phyloP scores from a whole-genome alignment of 139 green algal species.

The Nannochloris sp. region DNA sequence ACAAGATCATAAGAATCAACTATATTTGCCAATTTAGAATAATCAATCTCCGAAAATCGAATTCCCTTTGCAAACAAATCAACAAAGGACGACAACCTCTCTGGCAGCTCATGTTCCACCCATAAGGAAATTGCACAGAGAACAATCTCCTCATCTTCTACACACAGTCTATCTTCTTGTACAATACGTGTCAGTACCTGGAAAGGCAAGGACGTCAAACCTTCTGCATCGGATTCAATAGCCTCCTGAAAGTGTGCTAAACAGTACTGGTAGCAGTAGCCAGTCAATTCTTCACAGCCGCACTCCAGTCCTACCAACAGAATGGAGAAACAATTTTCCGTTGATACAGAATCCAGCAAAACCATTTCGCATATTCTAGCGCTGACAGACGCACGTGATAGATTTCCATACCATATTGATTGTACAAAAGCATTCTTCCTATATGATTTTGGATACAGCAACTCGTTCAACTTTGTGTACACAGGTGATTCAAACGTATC shows the following conservation, averaged over 20 bases:
- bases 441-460: neutral
- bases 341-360: conserved; percentile 7
- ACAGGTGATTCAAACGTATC: neutral
- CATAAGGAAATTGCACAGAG: conserved; percentile 21
- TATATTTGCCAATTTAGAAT: conserved; percentile 13
- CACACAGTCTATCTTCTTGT: conserved; percentile 16
- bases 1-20: conserved; percentile 20
- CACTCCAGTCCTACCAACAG: neutral
- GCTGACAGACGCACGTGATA: neutral
- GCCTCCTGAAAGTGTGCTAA: neutral
- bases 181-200: conserved; percentile 7
- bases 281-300: neutral
- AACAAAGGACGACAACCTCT: conserved; percentile 8
- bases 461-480: neutral
- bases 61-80: conserved; percentile 8
- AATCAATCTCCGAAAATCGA: conserved; percentile 10
- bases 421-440: neutral
- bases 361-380: neutral
- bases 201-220: neutral
- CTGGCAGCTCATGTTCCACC: conserved; percentile 6
- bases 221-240: neutral
- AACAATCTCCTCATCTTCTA: conserved; percentile 17
- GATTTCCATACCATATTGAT: neutral
- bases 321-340: conserved; percentile 4
- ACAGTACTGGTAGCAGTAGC: neutral